phyloP scores from a whole-genome alignment of 1,139 yeast species.

The Saccharomyces hybrid region DNA sequence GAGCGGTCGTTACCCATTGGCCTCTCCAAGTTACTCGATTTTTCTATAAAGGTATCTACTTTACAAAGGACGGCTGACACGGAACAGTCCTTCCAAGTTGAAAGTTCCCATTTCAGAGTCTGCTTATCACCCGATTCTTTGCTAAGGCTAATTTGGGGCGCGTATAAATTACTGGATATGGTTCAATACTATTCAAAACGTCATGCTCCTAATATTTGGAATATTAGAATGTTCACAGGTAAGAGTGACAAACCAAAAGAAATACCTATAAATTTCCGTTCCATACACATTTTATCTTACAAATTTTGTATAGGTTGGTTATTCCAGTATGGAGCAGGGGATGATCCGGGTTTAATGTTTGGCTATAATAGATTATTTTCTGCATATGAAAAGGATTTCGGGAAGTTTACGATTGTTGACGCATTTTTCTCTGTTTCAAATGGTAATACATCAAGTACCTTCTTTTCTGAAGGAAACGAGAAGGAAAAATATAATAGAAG shows the following conservation, averaged over 20 bases:
- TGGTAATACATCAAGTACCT: conserved; percentile 47
- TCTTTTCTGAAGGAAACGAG: conserved; percentile 44
- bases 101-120: conserved; percentile 50
- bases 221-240: conserved; percentile 3
- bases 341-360: conserved; percentile 54
- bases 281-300: conserved; percentile 55
- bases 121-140: conserved; percentile 49
- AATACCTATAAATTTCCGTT: conserved; percentile 21
- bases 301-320: conserved; percentile 75
- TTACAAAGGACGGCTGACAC: conserved; percentile 26
- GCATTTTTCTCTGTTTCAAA: conserved; percentile 62
- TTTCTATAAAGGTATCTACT: conserved; percentile 29
- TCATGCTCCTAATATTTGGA: conserved; percentile 12
- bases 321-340: conserved; percentile 38
- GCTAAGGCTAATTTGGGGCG: conserved; percentile 36
- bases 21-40: conserved; percentile 37
- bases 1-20: conserved; percentile 24
- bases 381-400: conserved; percentile 51
- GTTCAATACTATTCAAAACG: conserved; percentile 17
- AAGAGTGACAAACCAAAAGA: conserved; percentile 2
- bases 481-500: conserved; percentile 49
- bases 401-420: conserved; percentile 57
- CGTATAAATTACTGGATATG: conserved; percentile 15
- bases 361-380: conserved; percentile 71
- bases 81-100: conserved; percentile 46